Conservation (phyloP, 805 yeast genomes). For the Komagataella pastoris region DNA sequence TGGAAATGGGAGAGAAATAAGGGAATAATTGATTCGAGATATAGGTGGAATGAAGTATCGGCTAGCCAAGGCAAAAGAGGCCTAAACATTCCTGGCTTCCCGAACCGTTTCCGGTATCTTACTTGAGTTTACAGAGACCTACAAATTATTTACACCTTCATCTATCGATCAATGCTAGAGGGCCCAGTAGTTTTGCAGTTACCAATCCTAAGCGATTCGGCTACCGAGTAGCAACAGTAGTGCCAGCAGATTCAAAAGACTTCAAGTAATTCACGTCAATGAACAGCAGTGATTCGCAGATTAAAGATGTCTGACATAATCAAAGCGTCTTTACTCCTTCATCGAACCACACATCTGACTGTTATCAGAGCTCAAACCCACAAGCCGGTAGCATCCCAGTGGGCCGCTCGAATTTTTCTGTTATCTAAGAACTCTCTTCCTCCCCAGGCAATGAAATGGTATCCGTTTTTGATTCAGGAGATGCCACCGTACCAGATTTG, state of each 20-base stretch:
- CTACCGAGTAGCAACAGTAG: neutral
- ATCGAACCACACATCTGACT: neutral
- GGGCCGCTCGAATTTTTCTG: neutral
- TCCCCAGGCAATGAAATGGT: neutral
- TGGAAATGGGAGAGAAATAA: neutral
- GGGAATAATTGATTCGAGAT: neutral
- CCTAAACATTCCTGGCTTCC: neutral
- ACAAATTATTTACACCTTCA: no score
- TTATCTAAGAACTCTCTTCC: neutral
- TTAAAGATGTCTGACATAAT: neutral
- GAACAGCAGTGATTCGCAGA: neutral
- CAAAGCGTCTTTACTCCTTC: neutral
- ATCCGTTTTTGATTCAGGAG: conserved; percentile 23
- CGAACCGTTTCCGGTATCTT: neutral
- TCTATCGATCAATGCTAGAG: neutral
- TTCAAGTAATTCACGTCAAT: neutral
- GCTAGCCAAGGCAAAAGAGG: neutral
- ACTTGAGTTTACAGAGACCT: no score
- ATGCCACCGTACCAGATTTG: conserved; percentile 25
- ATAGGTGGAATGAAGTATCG: neutral
- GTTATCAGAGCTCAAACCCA: neutral
- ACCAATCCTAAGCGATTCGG: neutral
- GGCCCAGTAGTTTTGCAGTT: neutral
- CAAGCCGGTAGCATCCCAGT: neutral
- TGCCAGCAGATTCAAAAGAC: neutral